Percentiles rank a stretch among this genome's conserved stretches.
These are phyloP conservation scores for Linnemannia zychae DNA, from an alignment of 192 early-diverging fungal genomes.

Conservation along the genomic window DNA sequence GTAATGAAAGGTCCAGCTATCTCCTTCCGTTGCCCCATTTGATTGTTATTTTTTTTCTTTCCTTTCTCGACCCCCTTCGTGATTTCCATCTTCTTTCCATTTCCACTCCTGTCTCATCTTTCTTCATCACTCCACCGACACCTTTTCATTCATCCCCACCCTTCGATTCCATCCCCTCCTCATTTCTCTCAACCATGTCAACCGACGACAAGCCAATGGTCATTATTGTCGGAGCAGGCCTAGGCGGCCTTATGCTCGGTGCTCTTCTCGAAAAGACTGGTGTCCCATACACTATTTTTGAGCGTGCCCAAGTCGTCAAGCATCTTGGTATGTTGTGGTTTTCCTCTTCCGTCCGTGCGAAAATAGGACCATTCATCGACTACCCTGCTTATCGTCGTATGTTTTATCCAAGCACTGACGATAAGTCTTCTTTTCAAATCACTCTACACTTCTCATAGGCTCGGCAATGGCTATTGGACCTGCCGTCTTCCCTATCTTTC, in stretches of 20 bases:
- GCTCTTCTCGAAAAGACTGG: slow-evolving; percentile 13
- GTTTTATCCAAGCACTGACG: neutral
- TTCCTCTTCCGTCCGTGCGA: neutral
- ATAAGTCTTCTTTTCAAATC: neutral
- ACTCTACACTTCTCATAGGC: neutral
- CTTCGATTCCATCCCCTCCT: too few species aligned
- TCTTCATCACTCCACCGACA: too few species aligned
- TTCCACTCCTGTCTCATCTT: too few species aligned
- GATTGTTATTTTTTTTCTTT: too few species aligned
- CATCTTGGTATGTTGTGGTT: slow-evolving; percentile 28
- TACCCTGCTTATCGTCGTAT: too few species aligned
- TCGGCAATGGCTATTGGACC: neutral
- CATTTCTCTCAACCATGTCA: neutral
- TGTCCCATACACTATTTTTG: slow-evolving; percentile 26
- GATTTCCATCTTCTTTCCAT: too few species aligned
- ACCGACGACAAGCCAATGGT: slow-evolving; percentile 10
- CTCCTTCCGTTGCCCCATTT: too few species aligned
- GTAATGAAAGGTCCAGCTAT: too few species aligned
- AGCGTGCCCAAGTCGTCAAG: slow-evolving; percentile 15
- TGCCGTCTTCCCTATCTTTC: neutral
- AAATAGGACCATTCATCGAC: neutral
- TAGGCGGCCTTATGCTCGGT: slow-evolving; percentile 25
- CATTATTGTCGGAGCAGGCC: slow-evolving; percentile 33
- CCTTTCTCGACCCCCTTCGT: too few species aligned
- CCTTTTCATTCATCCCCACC: too few species aligned